Conservation (phyloP, 2,329 filamentous ascomycete genomes). For the Sporothrix mexicana region DNA sequence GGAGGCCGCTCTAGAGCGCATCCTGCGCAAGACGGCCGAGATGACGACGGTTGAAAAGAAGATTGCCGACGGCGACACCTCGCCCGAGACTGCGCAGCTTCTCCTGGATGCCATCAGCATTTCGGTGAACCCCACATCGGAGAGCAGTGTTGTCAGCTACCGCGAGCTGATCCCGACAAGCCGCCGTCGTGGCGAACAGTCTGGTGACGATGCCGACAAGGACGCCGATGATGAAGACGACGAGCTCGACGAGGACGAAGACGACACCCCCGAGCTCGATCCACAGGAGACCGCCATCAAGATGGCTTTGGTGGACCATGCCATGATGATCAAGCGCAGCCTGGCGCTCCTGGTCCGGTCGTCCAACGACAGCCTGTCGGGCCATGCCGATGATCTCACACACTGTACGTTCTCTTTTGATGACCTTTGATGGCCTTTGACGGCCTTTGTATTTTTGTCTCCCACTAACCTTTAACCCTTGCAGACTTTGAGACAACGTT, state of each 20-base stretch:
- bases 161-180: conserved; percentile 70
- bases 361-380: conserved; percentile 63
- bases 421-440: not conserved
- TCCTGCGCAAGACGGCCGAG: conserved; percentile 88
- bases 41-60: conserved; percentile 77
- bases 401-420: conserved; percentile 62
- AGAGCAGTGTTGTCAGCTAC: conserved; percentile 80
- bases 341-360: conserved; percentile 71
- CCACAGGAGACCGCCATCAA: conserved; percentile 78
- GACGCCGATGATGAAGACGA: conserved; percentile 49
- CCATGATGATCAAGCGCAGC: conserved; percentile 83
- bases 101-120: conserved; percentile 78
- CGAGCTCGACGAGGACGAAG: conserved; percentile 51
- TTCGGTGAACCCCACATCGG: conserved; percentile 74
- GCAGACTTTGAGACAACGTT: conserved; percentile 67
- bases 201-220: conserved; percentile 48
- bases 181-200: conserved; percentile 43
- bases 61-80: conserved; percentile 68
- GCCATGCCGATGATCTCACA: conserved; percentile 64
- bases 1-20: conserved; percentile 89
- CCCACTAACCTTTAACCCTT: not conserved
- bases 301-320: conserved; percentile 87
- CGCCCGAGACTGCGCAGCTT: conserved; percentile 67
- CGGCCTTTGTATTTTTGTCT: not conserved
- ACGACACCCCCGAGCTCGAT: conserved; percentile 55